Conservation (phyloP, 495 filamentous ascomycete genomes). For the Recurvomyces mirabilis region DNA sequence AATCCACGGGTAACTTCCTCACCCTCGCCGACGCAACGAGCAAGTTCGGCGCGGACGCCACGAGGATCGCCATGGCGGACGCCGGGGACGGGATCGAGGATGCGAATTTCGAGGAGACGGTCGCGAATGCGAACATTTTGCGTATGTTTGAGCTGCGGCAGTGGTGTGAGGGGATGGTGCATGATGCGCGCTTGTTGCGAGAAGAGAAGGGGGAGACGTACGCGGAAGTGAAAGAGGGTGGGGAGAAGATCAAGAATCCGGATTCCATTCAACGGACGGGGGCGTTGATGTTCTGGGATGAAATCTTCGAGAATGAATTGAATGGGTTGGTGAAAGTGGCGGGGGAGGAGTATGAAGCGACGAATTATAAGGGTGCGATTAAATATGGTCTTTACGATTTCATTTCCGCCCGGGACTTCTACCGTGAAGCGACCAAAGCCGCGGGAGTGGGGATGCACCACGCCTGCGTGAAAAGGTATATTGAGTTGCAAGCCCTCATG, state of each 20-base stretch:
- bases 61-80: slow-evolving; percentile 83
- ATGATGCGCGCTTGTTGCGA: slow-evolving; percentile 31
- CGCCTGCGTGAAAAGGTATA: slow-evolving; percentile 61
- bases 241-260: slow-evolving; percentile 41
- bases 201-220: slow-evolving; percentile 25
- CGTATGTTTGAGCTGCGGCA: slow-evolving; percentile 75
- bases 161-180: slow-evolving; percentile 79
- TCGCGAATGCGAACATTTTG: slow-evolving; percentile 83
- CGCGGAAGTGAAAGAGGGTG: slow-evolving; percentile 36
- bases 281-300: slow-evolving; percentile 66
- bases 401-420: slow-evolving; percentile 72
- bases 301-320: slow-evolving; percentile 88
- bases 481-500: slow-evolving; percentile 76
- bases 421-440: slow-evolving; percentile 66
- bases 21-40: slow-evolving; percentile 74
- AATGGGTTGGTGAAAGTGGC: slow-evolving; percentile 70
- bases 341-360: slow-evolving; percentile 59
- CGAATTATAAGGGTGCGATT: slow-evolving; percentile 82
- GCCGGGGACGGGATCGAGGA: slow-evolving; percentile 90
- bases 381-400: slow-evolving; percentile 88
- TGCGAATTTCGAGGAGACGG: slow-evolving; percentile 93
- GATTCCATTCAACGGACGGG: slow-evolving; percentile 49
- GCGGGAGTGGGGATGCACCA: slow-evolving; percentile 75
- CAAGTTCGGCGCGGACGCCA: slow-evolving; percentile 92
- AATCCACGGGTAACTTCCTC: slow-evolving; percentile 90